Conservation (phyloP, 2,329 filamentous ascomycete genomes). For the Didymella exigua region DNA sequence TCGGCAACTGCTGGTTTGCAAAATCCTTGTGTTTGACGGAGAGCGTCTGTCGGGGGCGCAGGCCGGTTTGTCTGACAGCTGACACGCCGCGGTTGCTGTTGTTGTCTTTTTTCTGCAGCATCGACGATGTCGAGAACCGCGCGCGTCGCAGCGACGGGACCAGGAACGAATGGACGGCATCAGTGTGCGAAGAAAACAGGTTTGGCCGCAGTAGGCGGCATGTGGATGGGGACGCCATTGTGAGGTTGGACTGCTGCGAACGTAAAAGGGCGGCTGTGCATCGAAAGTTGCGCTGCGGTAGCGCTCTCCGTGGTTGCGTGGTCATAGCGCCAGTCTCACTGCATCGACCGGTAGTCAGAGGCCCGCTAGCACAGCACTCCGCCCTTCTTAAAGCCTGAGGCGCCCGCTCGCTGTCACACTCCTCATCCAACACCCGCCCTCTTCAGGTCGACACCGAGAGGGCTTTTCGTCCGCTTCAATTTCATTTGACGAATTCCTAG, state of each 20-base stretch:
- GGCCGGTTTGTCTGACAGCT: conserved; percentile 75
- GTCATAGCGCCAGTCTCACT: conserved; percentile 3
- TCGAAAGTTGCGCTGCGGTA: conserved; percentile 24
- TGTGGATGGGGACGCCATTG: conserved; percentile 40
- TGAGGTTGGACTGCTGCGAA: conserved; percentile 23
- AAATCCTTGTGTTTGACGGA: conserved; percentile 70
- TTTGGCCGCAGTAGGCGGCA: conserved; percentile 35
- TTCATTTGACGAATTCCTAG: conserved; percentile 46
- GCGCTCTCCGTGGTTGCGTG: conserved; percentile 5
- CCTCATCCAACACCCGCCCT: conserved; percentile 39
- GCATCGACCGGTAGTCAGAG: conserved; percentile 3
- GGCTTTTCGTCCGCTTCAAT: conserved; percentile 41
- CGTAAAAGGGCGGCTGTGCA: conserved; percentile 25
- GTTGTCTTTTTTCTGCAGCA: conserved; percentile 68
- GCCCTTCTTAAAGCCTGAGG: conserved; percentile 27
- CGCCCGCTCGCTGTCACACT: conserved; percentile 24
- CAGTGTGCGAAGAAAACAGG: conserved; percentile 22
- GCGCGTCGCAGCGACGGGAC: conserved; percentile 32
- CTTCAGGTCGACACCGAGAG: conserved; percentile 41
- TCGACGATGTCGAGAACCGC: conserved; percentile 58
- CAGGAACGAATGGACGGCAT: conserved; percentile 36
- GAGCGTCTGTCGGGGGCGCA: conserved; percentile 68
- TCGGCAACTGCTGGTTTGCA: conserved; percentile 61
- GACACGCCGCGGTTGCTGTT: conserved; percentile 84
- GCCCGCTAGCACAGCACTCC: conserved; percentile 3